Evolutionary conservation across 2,329 filamentous ascomycete species (phyloP), one percentile per base, ranked within the genome.

Genomic region (Ascochyta pisi): DNA sequence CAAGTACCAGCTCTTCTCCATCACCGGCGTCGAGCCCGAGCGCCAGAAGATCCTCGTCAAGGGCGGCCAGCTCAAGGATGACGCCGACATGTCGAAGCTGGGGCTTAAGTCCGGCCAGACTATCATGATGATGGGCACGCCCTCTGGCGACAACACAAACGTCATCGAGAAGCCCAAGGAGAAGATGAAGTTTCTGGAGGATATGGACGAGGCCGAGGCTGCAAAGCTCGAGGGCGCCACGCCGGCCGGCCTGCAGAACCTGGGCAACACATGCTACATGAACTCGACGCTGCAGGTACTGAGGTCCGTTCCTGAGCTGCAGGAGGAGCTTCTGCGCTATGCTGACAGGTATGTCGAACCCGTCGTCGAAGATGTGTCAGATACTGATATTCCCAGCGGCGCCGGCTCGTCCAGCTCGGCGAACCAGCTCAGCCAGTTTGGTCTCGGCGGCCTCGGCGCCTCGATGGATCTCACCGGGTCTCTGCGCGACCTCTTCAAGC

Each of bases 191-290:
- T 99, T 99, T 69, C 79, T 96, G 61, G 95, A 99, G 78, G 95
- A 99, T 75, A 97, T 99, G 94, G 96, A 91, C 24, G 93, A 96
- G 74, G 93, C 92, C 27, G 94, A 98, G 76, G 86, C 88, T 48
- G 94, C 95, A 22, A 87, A 88, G 75, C 86, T 89, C 73, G 89
- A 89, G 57, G 92, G 91, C 55, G 93, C 93, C 43, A 94, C 85
- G 41, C 95, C 96, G 1, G 90, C 93, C 53, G 95, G 95, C 42
- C 81, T 99, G 59, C 85, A 90, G 74, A 99, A 99, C 72, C 81
- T 97, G 58, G 95, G 96, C 66, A 99, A 99, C 77, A 99, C 96
- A 4, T 99, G 95, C 81, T 99, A 99, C 75, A 87, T 98, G 70
- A 99, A 99, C 82, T 95, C 95, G 45, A 96, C 94, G 0, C 83